Evolutionary conservation across 176 grass and related monocot genomes (phyloP).

Genomic region (Zoysia japonica): DNA sequence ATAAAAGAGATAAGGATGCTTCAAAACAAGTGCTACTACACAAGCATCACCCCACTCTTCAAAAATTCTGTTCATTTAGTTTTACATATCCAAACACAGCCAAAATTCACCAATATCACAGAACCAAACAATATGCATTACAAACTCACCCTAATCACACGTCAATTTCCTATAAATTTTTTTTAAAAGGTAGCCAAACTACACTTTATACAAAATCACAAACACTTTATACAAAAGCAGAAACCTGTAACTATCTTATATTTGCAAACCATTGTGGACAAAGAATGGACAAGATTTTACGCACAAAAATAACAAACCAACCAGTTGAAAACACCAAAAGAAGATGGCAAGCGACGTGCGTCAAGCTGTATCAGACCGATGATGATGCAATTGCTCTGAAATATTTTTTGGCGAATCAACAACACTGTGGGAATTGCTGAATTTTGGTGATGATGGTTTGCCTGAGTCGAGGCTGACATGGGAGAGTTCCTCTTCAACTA

Average conservation of each 20-base stretch:
- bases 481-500: constrained; percentile 35
- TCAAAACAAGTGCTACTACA: background rate
- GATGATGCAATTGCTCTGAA: constrained; percentile 18
- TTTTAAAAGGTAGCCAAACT: background rate
- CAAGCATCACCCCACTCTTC: background rate
- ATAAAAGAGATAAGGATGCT: background rate
- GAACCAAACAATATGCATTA: background rate
- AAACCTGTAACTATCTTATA: constrained; percentile 21
- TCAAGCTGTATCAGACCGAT: constrained; percentile 20
- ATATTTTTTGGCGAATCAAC: background rate
- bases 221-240: background rate
- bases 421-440: background rate
- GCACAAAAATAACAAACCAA: constrained; percentile 28
- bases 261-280: background rate
- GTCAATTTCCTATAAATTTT: background rate
- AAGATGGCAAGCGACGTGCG: background rate
- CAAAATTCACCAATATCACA: background rate
- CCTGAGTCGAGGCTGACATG: background rate
- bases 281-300: constrained; percentile 41
- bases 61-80: background rate
- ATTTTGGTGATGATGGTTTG: constrained; percentile 21
- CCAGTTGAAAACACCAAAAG: constrained; percentile 15
- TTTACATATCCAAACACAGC: constrained; percentile 6
- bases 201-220: constrained; percentile 3
- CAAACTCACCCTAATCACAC: background rate